phyloP scores from a whole-genome alignment of 208 protist genomes.

The Trichomonas vaginalis region DNA sequence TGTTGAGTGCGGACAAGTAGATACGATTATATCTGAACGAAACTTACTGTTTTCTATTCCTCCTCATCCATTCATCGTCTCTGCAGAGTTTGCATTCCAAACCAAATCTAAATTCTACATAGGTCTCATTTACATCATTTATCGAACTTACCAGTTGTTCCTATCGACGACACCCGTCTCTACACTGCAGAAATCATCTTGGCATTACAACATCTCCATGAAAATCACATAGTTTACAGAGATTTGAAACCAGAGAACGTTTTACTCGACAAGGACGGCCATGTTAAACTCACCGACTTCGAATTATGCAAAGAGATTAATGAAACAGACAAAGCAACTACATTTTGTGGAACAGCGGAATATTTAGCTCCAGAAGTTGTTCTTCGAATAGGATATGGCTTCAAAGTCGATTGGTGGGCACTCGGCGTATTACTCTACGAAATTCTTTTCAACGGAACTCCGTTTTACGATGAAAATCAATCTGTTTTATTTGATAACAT shows the following conservation, averaged over 20 bases:
- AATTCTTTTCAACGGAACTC: background rate
- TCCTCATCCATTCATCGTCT: background rate
- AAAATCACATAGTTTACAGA: background rate
- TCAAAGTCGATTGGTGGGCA: background rate
- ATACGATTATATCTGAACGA: background rate
- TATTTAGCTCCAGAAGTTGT: background rate
- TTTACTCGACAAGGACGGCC: background rate
- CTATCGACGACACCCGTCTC: background rate
- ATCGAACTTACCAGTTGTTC: background rate
- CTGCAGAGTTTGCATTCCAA: background rate
- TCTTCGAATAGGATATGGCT: background rate
- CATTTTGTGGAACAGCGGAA: background rate
- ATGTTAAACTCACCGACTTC: background rate
- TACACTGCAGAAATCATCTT: background rate
- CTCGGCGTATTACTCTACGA: background rate
- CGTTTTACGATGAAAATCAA: slow-evolving; percentile 17
- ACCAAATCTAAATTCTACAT: background rate
- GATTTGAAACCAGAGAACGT: slow-evolving; percentile 6
- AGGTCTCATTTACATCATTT: background rate
- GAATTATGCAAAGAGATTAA: background rate
- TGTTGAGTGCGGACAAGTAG: background rate
- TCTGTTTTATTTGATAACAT: background rate
- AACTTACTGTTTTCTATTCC: background rate
- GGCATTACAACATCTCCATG: background rate
- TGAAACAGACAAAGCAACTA: background rate